Conservation (phyloP, 768 basidiomycete species). For the Termitomyces sp. region DNA sequence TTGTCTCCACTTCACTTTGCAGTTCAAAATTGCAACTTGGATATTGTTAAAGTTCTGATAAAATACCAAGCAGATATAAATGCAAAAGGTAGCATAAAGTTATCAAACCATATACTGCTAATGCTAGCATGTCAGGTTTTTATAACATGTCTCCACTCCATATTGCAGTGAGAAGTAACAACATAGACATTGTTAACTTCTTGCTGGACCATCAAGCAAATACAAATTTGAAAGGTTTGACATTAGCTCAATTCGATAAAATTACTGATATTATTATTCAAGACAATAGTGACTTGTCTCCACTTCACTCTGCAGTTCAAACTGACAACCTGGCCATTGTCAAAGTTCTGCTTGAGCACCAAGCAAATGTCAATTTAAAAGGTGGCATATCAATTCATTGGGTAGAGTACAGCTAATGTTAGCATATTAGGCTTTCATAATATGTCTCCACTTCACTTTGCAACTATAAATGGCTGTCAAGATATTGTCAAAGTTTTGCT, state of each 20-base stretch:
- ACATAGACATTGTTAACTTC: background rate
- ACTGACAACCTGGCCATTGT: background rate
- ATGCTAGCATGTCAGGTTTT: background rate
- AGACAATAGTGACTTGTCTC: background rate
- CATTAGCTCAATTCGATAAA: no score
- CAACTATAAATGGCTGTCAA: background rate
- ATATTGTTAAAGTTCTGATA: background rate
- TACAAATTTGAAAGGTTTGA: background rate
- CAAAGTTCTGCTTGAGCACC: background rate
- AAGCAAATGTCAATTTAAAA: background rate
- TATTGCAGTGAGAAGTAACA: background rate
- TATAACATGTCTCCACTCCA: background rate
- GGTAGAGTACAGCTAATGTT: background rate
- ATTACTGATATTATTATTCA: background rate
- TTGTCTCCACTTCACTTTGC: background rate
- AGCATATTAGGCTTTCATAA: background rate
- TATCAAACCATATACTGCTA: no score
- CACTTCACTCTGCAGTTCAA: background rate
- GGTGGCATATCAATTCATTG: background rate
- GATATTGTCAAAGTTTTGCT: background rate
- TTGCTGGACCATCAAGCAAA: background rate
- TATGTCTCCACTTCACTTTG: background rate
- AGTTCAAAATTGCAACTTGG: background rate
- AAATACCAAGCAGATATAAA: no score
- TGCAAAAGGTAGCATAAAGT: no score